Evolutionary conservation across 2,329 filamentous ascomycete species (phyloP).

Genomic region (Cryphonectria nitschkei): DNA sequence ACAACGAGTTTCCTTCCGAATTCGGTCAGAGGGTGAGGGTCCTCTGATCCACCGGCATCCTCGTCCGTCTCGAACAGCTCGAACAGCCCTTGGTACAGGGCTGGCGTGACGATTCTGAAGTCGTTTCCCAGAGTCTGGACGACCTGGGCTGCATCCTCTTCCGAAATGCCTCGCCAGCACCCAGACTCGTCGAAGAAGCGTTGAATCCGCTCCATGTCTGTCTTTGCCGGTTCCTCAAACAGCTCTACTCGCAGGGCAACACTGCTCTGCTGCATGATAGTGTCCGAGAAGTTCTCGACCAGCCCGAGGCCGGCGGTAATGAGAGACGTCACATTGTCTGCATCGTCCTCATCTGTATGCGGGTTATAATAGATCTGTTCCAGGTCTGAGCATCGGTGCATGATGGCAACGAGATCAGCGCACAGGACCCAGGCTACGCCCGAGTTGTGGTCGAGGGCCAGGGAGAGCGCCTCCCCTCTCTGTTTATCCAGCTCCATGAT

Average conservation of each 20-base stretch:
- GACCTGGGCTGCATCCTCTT: constrained; percentile 78
- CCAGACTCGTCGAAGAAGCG: constrained; percentile 78
- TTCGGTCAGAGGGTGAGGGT: constrained; percentile 64
- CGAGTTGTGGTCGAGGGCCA: constrained; percentile 72
- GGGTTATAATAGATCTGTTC: constrained; percentile 72
- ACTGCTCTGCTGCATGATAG: constrained; percentile 69
- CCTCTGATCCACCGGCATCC: constrained; percentile 50
- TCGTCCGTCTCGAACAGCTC: constrained; percentile 49
- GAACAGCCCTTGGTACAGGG: constrained; percentile 58
- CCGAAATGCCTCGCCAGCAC: constrained; percentile 77
- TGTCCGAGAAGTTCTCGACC: constrained; percentile 69
- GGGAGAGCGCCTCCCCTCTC: constrained; percentile 77
- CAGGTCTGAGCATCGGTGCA: constrained; percentile 77
- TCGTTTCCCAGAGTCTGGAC: constrained; percentile 68
- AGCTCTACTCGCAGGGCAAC: constrained; percentile 72
- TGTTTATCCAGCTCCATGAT: constrained; percentile 85
- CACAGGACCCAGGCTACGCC: constrained; percentile 84
- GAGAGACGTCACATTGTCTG: constrained; percentile 53
- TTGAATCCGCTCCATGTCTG: constrained; percentile 75
- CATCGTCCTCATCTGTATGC: constrained; percentile 41
- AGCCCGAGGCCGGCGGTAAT: constrained; percentile 73
- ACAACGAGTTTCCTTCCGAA: constrained; percentile 79
- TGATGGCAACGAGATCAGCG: constrained; percentile 77
- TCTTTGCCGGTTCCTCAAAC: constrained; percentile 71
- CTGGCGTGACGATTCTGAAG: constrained; percentile 60